Evolutionary conservation across 2,329 filamentous ascomycete genomes (phyloP).

Genomic region (Thielaviopsis punctulata): DNA sequence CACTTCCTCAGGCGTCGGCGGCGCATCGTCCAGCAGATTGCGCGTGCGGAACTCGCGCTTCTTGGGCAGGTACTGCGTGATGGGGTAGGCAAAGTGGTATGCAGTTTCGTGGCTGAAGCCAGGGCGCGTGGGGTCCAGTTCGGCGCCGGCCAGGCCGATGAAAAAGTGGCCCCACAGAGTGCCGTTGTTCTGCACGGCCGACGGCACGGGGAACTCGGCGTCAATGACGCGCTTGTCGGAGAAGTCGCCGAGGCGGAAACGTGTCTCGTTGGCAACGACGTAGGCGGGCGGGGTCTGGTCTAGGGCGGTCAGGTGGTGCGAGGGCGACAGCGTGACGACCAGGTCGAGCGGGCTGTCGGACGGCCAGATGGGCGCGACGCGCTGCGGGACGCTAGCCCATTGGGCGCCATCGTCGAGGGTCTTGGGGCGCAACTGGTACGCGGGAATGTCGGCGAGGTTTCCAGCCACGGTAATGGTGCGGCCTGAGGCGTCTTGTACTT

Average conservation of each 20-base stretch:
- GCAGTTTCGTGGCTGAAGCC: slow-evolving; percentile 60
- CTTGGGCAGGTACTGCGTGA: slow-evolving; percentile 81
- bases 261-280: slow-evolving; percentile 62
- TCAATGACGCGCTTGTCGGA: slow-evolving; percentile 63
- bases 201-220: slow-evolving; percentile 60
- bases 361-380: slow-evolving; percentile 77
- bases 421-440: slow-evolving; percentile 47
- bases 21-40: slow-evolving; percentile 53
- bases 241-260: slow-evolving; percentile 63
- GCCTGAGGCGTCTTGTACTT: slow-evolving; percentile 33
- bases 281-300: slow-evolving; percentile 46
- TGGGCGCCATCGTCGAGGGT: slow-evolving; percentile 41
- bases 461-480: slow-evolving; percentile 34
- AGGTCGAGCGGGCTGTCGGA: slow-evolving; percentile 65
- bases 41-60: slow-evolving; percentile 80
- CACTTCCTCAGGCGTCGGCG: slow-evolving; percentile 24
- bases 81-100: slow-evolving; percentile 65
- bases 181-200: slow-evolving; percentile 71
- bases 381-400: slow-evolving; percentile 48
- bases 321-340: slow-evolving; percentile 65
- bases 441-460: slow-evolving; percentile 40
- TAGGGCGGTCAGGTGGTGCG: slow-evolving; percentile 50
- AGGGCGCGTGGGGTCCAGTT: slow-evolving; percentile 56
- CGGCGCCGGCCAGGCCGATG: slow-evolving; percentile 56
- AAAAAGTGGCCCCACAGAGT: slow-evolving; percentile 94